Percentiles rank a stretch among this genome's conserved stretches.
phyloP scores from a whole-genome alignment of 208 protist species.

The Vickermania spadyakhi region DNA sequence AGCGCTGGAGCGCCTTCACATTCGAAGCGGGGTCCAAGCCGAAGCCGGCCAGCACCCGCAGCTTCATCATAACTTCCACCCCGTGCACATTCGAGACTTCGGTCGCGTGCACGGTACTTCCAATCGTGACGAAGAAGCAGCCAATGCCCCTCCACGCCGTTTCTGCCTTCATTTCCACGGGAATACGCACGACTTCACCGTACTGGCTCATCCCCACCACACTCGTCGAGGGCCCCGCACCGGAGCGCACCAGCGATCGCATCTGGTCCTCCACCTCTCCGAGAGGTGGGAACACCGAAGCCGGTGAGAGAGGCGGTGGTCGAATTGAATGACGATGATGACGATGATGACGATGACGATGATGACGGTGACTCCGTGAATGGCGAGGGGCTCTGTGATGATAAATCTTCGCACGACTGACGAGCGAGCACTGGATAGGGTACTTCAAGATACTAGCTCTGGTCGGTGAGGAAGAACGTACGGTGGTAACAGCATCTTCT shows the following conservation, averaged over 20 bases:
- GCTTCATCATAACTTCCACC: conserved; percentile 56
- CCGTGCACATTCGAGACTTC: conserved; percentile 38
- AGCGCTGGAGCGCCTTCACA: conserved; percentile 24
- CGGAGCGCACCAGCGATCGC: conserved; percentile 18
- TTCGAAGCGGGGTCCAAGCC: conserved; percentile 44
- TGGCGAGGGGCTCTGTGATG: no score
- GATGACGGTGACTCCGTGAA: no score
- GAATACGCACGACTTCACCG: conserved; percentile 49
- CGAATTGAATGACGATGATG: neutral
- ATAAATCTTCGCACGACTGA: no score
- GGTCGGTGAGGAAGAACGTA: neutral
- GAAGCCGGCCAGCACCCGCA: conserved; percentile 54
- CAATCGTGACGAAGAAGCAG: conserved; percentile 50
- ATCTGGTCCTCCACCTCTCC: conserved; percentile 4
- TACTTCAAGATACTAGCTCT: neutral
- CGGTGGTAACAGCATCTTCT: neutral
- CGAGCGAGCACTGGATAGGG: no score
- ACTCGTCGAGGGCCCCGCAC: conserved; percentile 35
- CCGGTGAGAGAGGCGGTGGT: neutral
- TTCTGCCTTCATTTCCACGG: conserved; percentile 37
- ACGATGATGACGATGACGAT: no score
- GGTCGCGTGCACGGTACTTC: conserved; percentile 38
- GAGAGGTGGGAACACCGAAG: neutral
- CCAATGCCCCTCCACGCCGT: conserved; percentile 45
- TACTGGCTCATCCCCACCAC: conserved; percentile 55